Conservation (phyloP, 805 yeast genomes). For the Helenozyma baotianmanensis region DNA sequence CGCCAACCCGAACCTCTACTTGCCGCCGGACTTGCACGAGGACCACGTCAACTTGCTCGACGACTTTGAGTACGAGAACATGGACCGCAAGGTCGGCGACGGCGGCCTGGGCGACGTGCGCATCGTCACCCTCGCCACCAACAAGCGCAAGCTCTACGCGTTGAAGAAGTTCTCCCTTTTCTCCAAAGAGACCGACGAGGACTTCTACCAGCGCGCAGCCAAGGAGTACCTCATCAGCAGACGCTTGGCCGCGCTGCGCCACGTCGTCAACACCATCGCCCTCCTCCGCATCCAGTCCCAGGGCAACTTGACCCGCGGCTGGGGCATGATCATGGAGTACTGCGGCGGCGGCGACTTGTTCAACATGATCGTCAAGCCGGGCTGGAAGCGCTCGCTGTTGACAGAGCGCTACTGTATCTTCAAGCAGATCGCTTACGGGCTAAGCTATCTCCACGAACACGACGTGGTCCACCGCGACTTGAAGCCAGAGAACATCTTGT, state of each 20-base stretch:
- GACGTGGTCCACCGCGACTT: conserved; percentile 72
- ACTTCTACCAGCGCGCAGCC: conserved; percentile 59
- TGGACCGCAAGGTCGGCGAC: conserved; percentile 51
- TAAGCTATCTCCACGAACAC: conserved; percentile 56
- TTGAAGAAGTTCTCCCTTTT: conserved; percentile 61
- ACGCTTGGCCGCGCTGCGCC: conserved; percentile 50
- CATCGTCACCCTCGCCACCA: conserved; percentile 28
- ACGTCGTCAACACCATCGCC: conserved; percentile 53
- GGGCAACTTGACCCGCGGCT: conserved; percentile 52
- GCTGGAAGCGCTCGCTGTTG: conserved; percentile 52
- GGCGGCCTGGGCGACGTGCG: conserved; percentile 73
- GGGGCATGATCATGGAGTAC: conserved; percentile 71
- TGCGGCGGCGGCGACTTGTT: conserved; percentile 63
- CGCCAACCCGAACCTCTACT: conserved; percentile 57
- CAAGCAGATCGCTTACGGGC: conserved; percentile 62
- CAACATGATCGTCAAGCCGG: conserved; percentile 47
- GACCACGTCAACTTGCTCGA: conserved; percentile 46
- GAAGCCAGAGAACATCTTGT: conserved; percentile 67
- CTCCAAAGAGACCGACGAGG: conserved; percentile 56
- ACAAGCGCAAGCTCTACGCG: conserved; percentile 51
- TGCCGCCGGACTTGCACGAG: conserved; percentile 54
- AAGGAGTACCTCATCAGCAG: conserved; percentile 63
- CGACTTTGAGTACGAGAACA: conserved; percentile 45
- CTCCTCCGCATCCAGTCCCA: conserved; percentile 56
- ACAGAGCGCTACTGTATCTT: conserved; percentile 60